Percentiles rank a stretch among this genome's conserved stretches.
phyloP scores from a whole-genome alignment of 176 grass and related monocot species.

The Otatea glauca region DNA sequence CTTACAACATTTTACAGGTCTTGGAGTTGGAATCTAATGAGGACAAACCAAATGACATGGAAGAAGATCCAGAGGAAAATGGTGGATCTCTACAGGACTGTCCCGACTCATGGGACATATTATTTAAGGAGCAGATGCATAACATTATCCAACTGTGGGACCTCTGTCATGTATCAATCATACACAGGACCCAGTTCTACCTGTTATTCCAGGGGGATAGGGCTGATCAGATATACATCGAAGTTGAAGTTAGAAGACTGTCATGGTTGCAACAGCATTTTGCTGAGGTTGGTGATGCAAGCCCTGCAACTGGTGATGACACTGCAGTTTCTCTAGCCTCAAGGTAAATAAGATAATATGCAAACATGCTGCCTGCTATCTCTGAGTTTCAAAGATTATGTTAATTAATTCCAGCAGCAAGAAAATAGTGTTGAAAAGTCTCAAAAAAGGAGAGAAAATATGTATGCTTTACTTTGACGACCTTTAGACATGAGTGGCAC shows the following conservation, averaged over 20 bases:
- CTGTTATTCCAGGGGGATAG: slow-evolving; percentile 80
- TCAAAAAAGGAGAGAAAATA: background rate
- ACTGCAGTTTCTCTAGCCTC: slow-evolving; percentile 63
- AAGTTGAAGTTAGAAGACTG: slow-evolving; percentile 84
- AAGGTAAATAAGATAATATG: slow-evolving; percentile 49
- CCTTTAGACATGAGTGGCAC: background rate
- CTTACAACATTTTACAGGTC: slow-evolving; percentile 54
- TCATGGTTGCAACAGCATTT: slow-evolving; percentile 92
- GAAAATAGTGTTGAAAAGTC: background rate
- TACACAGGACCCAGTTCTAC: slow-evolving; percentile 94
- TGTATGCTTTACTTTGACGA: background rate
- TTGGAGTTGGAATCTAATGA: slow-evolving; percentile 91
- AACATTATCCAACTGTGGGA: slow-evolving; percentile 90
- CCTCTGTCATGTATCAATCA: slow-evolving; percentile 85
- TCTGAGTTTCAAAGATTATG: background rate
- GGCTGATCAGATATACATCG: slow-evolving; percentile 96
- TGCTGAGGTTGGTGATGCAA: slow-evolving; percentile 68
- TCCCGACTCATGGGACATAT: slow-evolving; percentile 68
- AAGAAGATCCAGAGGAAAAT: slow-evolving; percentile 44
- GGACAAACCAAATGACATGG: slow-evolving; percentile 50
- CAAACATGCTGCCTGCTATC: background rate
- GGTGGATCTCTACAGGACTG: slow-evolving; percentile 48
- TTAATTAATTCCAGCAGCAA: background rate
- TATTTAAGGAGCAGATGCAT: slow-evolving; percentile 84
- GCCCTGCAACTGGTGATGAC: slow-evolving; percentile 73